These are phyloP conservation scores for Gastrolobium villosum DNA, from an alignment of 306 rosid genomes.

Conservation along the genomic window DNA sequence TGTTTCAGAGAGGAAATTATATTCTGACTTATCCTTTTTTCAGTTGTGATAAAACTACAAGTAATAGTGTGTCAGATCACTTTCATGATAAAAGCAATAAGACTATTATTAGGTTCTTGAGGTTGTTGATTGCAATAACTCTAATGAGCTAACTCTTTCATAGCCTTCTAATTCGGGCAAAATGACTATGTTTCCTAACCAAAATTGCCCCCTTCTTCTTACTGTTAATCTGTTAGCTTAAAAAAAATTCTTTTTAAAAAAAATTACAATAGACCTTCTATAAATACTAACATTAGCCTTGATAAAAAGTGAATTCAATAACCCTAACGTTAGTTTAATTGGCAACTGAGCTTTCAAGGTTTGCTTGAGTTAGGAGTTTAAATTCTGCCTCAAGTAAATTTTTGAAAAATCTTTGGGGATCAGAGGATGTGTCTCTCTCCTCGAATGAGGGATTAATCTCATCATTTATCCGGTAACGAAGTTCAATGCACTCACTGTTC, in stretches of 20 bases:
- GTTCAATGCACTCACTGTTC: too few relatives aligned
- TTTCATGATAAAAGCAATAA: not conserved
- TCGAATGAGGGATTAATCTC: too few relatives aligned
- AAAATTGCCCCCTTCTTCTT: not conserved
- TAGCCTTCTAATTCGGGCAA: too few relatives aligned
- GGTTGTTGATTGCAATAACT: not conserved
- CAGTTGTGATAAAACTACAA: constrained; percentile 2
- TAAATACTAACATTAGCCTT: not conserved
- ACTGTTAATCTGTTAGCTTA: not conserved
- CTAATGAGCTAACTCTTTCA: not conserved
- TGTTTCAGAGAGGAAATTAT: not conserved
- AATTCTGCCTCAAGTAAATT: too few relatives aligned
- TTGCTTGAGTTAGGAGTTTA: too few relatives aligned
- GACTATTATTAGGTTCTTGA: not conserved
- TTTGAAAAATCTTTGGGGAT: too few relatives aligned
- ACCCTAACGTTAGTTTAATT: too few relatives aligned
- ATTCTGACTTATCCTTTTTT: not conserved
- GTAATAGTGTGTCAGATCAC: not conserved
- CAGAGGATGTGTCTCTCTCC: too few relatives aligned
- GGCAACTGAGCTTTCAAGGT: too few relatives aligned
- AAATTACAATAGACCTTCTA: not conserved
- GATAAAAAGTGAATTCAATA: not conserved
- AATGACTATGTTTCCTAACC: not conserved
- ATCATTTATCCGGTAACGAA: too few relatives aligned
- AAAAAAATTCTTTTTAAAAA: too few relatives aligned